phyloP scores from a whole-genome alignment of 1,139 yeast genomes.

The Blastobotrys proliferans region DNA sequence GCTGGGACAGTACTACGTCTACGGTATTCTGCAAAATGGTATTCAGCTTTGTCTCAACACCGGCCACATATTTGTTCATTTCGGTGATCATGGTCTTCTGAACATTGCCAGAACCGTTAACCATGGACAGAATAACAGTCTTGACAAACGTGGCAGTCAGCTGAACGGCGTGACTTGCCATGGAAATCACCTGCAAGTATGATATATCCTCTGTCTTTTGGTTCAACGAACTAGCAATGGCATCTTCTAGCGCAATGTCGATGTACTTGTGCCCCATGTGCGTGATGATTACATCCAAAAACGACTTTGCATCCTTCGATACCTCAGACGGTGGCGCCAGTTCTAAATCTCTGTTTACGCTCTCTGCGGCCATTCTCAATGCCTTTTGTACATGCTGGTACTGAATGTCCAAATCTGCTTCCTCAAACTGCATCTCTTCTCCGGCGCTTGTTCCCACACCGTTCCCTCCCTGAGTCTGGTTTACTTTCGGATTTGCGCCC shows the following conservation, averaged over 20 bases:
- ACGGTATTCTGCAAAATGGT: slow-evolving; percentile 58
- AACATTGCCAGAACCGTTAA: slow-evolving; percentile 50
- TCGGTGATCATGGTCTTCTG: slow-evolving; percentile 59
- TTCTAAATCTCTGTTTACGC: slow-evolving; percentile 74
- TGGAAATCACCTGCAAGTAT: slow-evolving; percentile 50
- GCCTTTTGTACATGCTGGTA: slow-evolving; percentile 53
- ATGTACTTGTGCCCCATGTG: slow-evolving; percentile 73
- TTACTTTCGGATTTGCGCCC: not conserved
- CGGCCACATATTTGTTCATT: slow-evolving; percentile 62
- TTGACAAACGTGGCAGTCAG: slow-evolving; percentile 68
- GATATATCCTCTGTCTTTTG: slow-evolving; percentile 37
- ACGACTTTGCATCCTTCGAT: slow-evolving; percentile 59
- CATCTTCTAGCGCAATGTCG: slow-evolving; percentile 69
- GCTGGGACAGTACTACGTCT: slow-evolving; percentile 35
- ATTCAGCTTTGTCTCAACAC: slow-evolving; percentile 68
- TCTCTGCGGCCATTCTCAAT: slow-evolving; percentile 70
- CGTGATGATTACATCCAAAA: slow-evolving; percentile 62
- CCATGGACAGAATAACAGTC: slow-evolving; percentile 68
- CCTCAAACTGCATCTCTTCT: slow-evolving; percentile 19
- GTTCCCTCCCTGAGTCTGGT: slow-evolving; percentile 1
- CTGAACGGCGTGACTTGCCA: slow-evolving; percentile 60
- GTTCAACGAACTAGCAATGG: slow-evolving; percentile 46
- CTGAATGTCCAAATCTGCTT: slow-evolving; percentile 19
- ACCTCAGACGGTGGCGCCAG: slow-evolving; percentile 57
- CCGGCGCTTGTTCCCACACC: slow-evolving; percentile 1